phyloP scores from a whole-genome alignment of 345 rosid species.

The Camelina sativa region DNA sequence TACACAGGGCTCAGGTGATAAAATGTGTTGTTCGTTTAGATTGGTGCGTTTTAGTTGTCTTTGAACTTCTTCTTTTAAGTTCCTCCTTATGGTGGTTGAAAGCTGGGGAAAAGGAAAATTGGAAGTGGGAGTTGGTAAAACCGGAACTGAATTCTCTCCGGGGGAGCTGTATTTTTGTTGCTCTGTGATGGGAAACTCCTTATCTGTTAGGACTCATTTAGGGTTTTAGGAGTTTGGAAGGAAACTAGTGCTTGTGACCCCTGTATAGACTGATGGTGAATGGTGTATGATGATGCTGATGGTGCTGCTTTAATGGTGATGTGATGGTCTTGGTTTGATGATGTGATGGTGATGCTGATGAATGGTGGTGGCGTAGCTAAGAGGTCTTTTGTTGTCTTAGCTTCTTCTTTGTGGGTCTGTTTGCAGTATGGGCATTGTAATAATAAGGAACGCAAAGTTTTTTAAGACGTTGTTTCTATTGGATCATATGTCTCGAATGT shows the following conservation, averaged over 20 bases:
- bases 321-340: neutral
- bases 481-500: slow-evolving; percentile 9
- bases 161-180: slow-evolving; percentile 69
- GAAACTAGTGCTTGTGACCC: slow-evolving; percentile 36
- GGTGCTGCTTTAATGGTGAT: neutral
- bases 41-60: slow-evolving; percentile 3
- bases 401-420: slow-evolving; percentile 12
- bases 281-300: neutral
- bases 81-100: slow-evolving; percentile 41
- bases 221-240: slow-evolving; percentile 43
- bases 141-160: slow-evolving; percentile 37
- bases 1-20: slow-evolving; percentile 32
- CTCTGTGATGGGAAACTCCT: slow-evolving; percentile 57
- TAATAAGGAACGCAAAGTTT: slow-evolving; percentile 31
- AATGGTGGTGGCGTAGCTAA: slow-evolving; percentile 21
- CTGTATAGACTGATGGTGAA: slow-evolving; percentile 39
- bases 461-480: slow-evolving; percentile 32
- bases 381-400: slow-evolving; percentile 38
- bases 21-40: slow-evolving; percentile 7
- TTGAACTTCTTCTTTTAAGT: neutral
- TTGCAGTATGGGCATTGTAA: slow-evolving; percentile 35
- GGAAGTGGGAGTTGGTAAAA: slow-evolving; percentile 60
- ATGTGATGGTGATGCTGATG: slow-evolving; percentile 3
- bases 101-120: slow-evolving; percentile 42
- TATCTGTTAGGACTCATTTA: slow-evolving; percentile 21